Evolutionary conservation across 352 stramenopile species (phyloP), one percentile per base, ranked within the genome.

Genomic region (Pythium monospermum): DNA sequence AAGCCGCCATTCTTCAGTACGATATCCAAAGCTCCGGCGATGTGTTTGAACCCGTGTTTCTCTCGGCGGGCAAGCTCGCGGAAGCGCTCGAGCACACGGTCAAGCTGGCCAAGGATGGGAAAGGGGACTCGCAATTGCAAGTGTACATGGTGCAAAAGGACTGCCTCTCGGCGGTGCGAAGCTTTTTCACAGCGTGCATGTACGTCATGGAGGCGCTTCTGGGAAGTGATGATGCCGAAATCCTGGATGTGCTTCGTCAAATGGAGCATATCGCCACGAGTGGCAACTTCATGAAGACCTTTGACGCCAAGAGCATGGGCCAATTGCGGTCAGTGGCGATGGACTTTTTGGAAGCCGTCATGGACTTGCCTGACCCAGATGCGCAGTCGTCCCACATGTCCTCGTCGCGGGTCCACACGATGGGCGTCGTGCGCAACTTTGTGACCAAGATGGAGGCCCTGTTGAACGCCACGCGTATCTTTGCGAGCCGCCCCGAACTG

Each of bases 241-340:
- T 92, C 21, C 32, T 85, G 23, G 58, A 80, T 12, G 76, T 86
- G 6, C 78, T 95, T 39, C 64, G 84, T 26, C 72, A 90, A 35
- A 83, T 93, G 11, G 42, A 91, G 6, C 31, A 67, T 19, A 42
- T 93, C 26, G 46, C 91, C 6, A 90, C 91, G 66, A 89, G 78
- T 31, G 75, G 88, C 31, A 79, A 93, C 37, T 60, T 93, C 3
- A 90, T 93, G 79, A n/a, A n/a, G n/a, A n/a, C n/a, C n/a, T n/a
- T n/a, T n/a, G n/a, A n/a, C n/a, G n/a, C n/a, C n/a, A n/a, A n/a
- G n/a, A n/a, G n/a, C n/a, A n/a, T n/a, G n/a, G n/a, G n/a, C n/a
- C n/a, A n/a, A n/a, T n/a, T n/a, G n/a, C n/a, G n/a, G n/a, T n/a
- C n/a, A n/a, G n/a, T n/a, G n/a, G n/a, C n/a, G n/a, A n/a, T n/a